phyloP scores from a whole-genome alignment of 345 rosid genomes.

The Acer yangbiense region DNA sequence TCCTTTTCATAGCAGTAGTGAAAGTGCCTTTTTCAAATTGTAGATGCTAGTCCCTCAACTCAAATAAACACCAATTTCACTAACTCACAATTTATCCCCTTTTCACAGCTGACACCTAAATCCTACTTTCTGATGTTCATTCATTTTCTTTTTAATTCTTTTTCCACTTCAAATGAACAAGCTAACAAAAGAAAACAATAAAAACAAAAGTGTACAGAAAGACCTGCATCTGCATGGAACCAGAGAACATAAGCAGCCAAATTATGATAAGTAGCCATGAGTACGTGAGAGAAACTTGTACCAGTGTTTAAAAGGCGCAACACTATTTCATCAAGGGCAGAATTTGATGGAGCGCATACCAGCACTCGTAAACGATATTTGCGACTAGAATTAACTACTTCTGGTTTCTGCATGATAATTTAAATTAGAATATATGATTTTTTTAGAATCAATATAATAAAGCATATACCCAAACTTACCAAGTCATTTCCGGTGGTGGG shows the following conservation, averaged over 20 bases:
- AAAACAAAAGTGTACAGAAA: background rate
- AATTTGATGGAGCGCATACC: constrained; percentile 97
- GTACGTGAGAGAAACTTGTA: constrained; percentile 30
- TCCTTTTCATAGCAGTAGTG: background rate
- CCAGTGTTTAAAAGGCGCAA: constrained; percentile 79
- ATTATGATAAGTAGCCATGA: background rate
- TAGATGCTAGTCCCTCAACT: background rate
- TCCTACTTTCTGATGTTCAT: background rate
- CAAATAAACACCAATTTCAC: background rate
- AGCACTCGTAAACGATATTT: constrained; percentile 77
- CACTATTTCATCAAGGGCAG: constrained; percentile 97
- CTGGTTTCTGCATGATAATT: constrained; percentile 68
- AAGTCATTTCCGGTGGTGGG: constrained; percentile 88
- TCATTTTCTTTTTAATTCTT: background rate
- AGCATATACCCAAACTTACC: constrained; percentile 47
- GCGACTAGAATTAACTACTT: constrained; percentile 72
- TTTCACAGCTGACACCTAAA: background rate
- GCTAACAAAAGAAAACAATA: background rate
- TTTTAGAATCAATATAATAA: background rate
- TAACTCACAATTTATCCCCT: background rate
- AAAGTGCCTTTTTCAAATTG: background rate
- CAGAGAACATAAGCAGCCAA: constrained; percentile 3
- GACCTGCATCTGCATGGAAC: background rate
- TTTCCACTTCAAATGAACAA: background rate
- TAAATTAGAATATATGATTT: constrained; percentile 17